These are phyloP conservation scores for Clonostachys chloroleuca DNA, from an alignment of 2,329 filamentous ascomycete genomes.

Conservation along the genomic window DNA sequence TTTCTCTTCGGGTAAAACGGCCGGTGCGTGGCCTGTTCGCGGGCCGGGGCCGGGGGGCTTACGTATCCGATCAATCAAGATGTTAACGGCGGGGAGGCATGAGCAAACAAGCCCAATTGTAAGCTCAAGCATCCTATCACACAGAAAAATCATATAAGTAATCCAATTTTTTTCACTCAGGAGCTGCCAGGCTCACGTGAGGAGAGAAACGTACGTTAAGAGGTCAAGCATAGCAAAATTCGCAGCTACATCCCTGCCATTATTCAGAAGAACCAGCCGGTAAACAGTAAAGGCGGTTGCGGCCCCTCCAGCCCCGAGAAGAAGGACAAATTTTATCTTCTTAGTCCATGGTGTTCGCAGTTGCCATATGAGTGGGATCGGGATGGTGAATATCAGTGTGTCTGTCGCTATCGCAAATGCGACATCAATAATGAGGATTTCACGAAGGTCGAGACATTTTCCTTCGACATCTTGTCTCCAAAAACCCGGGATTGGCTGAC, in stretches of 20 bases:
- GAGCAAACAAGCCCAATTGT: constrained; percentile 17
- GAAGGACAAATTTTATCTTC: constrained; percentile 20
- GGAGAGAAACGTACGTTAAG: background rate
- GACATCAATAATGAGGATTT: constrained; percentile 22
- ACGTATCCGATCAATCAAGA: constrained; percentile 4
- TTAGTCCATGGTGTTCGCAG: constrained; percentile 15
- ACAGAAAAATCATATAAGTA: background rate
- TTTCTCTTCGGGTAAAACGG: background rate
- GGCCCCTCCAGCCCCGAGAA: constrained; percentile 19
- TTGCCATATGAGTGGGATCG: constrained; percentile 18
- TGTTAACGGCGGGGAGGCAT: constrained; percentile 15
- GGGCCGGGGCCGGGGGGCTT: background rate
- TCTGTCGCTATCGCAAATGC: constrained; percentile 21
- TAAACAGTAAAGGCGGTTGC: constrained; percentile 17
- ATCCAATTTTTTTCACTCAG: background rate
- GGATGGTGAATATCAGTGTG: constrained; percentile 20
- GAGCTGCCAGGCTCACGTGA: background rate
- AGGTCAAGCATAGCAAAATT: constrained; percentile 1
- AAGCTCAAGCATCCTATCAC: constrained; percentile 8
- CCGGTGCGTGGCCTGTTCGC: background rate
- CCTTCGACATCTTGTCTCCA: constrained; percentile 9
- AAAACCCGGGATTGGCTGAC: constrained; percentile 10
- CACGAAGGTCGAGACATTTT: constrained; percentile 17
- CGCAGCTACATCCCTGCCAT: background rate
- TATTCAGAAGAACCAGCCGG: constrained; percentile 3